Conservation (phyloP, 805 yeast genomes). For the Debaryomyces prosopidis region DNA sequence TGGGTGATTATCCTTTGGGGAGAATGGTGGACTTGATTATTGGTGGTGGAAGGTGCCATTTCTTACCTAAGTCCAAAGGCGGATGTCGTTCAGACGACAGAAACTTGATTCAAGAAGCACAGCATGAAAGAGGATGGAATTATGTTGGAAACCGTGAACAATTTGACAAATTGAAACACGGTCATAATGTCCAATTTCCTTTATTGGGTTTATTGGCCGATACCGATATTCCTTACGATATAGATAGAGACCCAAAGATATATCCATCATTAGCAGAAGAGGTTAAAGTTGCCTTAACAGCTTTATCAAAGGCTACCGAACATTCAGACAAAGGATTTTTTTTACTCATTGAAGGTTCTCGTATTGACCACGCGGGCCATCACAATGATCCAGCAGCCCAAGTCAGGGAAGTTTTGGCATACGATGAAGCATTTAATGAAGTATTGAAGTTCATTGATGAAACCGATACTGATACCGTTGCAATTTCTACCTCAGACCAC, state of each 20-base stretch:
- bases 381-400: constrained; percentile 93
- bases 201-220: constrained; percentile 74
- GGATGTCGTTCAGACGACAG: constrained; percentile 73
- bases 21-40: constrained; percentile 78
- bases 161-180: constrained; percentile 56
- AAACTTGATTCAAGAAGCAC: constrained; percentile 67
- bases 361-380: constrained; percentile 96
- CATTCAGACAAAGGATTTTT: constrained; percentile 84
- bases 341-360: constrained; percentile 83
- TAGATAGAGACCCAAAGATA: constrained; percentile 63
- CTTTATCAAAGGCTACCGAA: constrained; percentile 64
- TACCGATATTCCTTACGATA: constrained; percentile 78
- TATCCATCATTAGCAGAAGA: constrained; percentile 83
- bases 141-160: constrained; percentile 59
- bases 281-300: constrained; percentile 69
- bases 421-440: constrained; percentile 76
- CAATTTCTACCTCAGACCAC: constrained; percentile 87
- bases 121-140: constrained; percentile 54
- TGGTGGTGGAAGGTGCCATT: constrained; percentile 91
- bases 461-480: constrained; percentile 72
- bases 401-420: constrained; percentile 86
- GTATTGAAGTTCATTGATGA: constrained; percentile 69
- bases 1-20: constrained; percentile 82
- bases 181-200: constrained; percentile 71
- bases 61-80: constrained; percentile 55